Percentiles rank a stretch among this genome's conserved stretches.
These are phyloP conservation scores for Globisporangium emineosum DNA, from an alignment of 352 stramenopile species.

Conservation along the genomic window DNA sequence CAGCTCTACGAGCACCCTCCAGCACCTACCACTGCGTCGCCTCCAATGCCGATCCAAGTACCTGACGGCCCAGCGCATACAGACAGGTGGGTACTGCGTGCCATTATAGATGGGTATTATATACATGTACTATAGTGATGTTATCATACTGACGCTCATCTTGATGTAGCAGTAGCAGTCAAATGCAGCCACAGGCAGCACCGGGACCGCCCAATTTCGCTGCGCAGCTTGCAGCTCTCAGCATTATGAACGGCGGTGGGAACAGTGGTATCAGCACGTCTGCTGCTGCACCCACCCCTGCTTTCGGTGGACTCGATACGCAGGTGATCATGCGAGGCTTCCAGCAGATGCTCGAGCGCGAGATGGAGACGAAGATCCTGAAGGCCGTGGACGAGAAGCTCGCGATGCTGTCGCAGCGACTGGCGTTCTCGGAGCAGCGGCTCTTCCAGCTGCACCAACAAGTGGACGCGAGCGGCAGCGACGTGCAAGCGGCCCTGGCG, in stretches of 20 bases:
- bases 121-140: not conserved
- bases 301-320: conserved; percentile 24
- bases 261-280: conserved; percentile 6
- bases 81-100: not conserved
- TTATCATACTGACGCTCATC: not conserved
- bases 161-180: not conserved
- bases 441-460: conserved; percentile 64
- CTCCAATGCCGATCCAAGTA: not conserved
- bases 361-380: conserved; percentile 70
- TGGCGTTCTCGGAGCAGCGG: conserved; percentile 63
- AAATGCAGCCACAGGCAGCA: not conserved
- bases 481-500: conserved; percentile 33
- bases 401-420: conserved; percentile 41
- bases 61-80: conserved; percentile 8
- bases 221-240: conserved; percentile 11
- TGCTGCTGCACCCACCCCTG: not conserved
- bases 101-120: not conserved
- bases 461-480: conserved; percentile 32
- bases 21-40: conserved; percentile 8
- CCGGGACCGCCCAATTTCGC: not conserved
- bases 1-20: conserved; percentile 16
- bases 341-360: conserved; percentile 57
- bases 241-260: not conserved
- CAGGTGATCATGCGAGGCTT: conserved; percentile 44
- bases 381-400: conserved; percentile 60